A percentile compares a stretch with the other conserved stretches of the same genome.
phyloP scores from a whole-genome alignment of 139 green algal species.

The Spirogloea muscicola region DNA sequence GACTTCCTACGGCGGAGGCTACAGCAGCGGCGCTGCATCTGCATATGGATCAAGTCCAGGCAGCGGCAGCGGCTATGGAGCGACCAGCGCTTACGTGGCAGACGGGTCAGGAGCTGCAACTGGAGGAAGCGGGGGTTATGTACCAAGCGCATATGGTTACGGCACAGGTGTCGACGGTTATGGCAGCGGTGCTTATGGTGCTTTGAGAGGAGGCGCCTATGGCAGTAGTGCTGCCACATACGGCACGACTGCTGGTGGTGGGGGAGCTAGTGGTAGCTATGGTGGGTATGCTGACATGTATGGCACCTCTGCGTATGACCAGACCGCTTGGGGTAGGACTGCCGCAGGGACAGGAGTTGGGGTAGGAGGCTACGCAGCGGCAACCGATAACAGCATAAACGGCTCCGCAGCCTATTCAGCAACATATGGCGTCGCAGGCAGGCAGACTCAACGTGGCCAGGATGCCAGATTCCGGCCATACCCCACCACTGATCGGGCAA shows the following conservation, averaged over 20 bases:
- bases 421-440: not conserved
- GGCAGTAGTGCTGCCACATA: conserved; percentile 16
- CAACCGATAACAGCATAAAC: too few relatives aligned
- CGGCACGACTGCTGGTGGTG: conserved; percentile 1
- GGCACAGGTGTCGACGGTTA: conserved; percentile 12
- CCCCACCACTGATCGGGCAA: too few relatives aligned
- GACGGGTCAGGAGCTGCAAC: not conserved
- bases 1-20: not conserved
- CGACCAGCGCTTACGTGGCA: too few relatives aligned
- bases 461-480: too few relatives aligned
- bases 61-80: too few relatives aligned
- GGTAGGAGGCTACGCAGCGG: too few relatives aligned
- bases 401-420: not conserved
- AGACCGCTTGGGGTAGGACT: conserved; percentile 10
- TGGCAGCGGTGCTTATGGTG: conserved; percentile 7
- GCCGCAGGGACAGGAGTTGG: not conserved
- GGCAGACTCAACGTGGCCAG: too few relatives aligned
- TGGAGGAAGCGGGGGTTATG: conserved; percentile 3
- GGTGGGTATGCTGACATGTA: conserved; percentile 14
- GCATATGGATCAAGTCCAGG: too few relatives aligned
- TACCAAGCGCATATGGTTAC: conserved; percentile 6
- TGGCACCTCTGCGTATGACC: conserved; percentile 7
- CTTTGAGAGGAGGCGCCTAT: not conserved
- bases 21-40: too few relatives aligned
- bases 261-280: not conserved